Conservation (phyloP, 768 basidiomycete genomes). For the Serendipita vermifera region DNA sequence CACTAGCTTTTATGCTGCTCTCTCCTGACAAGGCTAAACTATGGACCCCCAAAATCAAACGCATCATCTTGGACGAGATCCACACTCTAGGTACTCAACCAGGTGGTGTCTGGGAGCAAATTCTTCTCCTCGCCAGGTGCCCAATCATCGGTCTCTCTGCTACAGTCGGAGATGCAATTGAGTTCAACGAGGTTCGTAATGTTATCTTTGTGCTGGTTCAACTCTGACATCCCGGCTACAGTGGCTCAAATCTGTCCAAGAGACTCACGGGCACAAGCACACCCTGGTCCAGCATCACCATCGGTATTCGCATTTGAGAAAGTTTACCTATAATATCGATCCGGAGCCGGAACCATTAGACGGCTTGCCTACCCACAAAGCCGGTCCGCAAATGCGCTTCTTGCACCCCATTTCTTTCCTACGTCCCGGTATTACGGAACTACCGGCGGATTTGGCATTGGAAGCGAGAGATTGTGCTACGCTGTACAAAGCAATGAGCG, state of each 20-base stretch:
- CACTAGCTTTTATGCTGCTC: slow-evolving; percentile 54
- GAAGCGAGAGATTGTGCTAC: slow-evolving; percentile 45
- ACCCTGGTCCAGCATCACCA: slow-evolving; percentile 49
- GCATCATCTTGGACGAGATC: slow-evolving; percentile 52
- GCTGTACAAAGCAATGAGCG: slow-evolving; percentile 35
- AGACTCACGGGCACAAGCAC: slow-evolving; percentile 44
- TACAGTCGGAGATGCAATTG: slow-evolving; percentile 51
- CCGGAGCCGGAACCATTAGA: slow-evolving; percentile 22
- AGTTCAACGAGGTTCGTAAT: slow-evolving; percentile 33
- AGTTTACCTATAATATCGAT: slow-evolving; percentile 41
- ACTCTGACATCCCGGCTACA: not conserved
- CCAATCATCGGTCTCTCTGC: slow-evolving; percentile 69
- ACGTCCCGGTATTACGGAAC: slow-evolving; percentile 34
- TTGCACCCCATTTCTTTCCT: slow-evolving; percentile 52
- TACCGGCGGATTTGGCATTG: slow-evolving; percentile 52
- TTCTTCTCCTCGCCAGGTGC: slow-evolving; percentile 55
- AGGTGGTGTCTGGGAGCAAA: slow-evolving; percentile 64
- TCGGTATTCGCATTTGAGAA: slow-evolving; percentile 62
- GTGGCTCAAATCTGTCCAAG: slow-evolving; percentile 53
- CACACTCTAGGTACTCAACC: slow-evolving; percentile 60
- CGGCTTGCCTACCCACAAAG: slow-evolving; percentile 28
- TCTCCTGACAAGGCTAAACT: slow-evolving; percentile 47
- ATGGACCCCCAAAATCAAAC: slow-evolving; percentile 53
- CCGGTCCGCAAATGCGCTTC: slow-evolving; percentile 34
- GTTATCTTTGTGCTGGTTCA: not conserved